Evolutionary conservation across 331 rosid species (phyloP), one percentile per base, ranked within the genome.

Genomic region (Spiraea crenata): DNA sequence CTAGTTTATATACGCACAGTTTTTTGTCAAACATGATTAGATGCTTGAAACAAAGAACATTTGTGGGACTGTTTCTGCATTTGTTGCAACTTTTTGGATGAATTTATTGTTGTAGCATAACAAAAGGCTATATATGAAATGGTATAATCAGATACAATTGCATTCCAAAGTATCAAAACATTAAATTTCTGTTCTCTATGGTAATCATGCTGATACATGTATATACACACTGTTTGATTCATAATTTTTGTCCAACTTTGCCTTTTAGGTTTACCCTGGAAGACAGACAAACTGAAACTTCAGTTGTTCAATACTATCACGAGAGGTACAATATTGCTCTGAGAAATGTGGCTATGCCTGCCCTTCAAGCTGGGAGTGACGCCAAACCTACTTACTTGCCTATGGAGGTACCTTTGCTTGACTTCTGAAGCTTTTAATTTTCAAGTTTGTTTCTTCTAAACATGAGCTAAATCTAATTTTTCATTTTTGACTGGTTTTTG

Each of bases 331-430:
- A 38, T 12, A 59, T 83, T 57, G 16, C 0, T 0, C 82, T 89
- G 0, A 37, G 50, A 50, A 12, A 8, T 63, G 34, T 40, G 41
- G 14, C 3, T 49, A 78, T 90, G 71, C 96, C 95, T 55, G 99
- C 99, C 5, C 58, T 95, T 7, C 86, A 83, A 77, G 78, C 91
- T 48, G 98, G 98, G 15, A 85, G 71, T 57, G 85, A 87, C 50
- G 6, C 80, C 0, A 92, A 69, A 10, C 96, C 92, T 7, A 38
- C 16, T 15, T 90, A 70, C 76, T 64, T 92, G 54, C 98, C 98
- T 0, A 82, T 92, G 87, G 98, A 92, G 96, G 98, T 92, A 40
- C 60, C 7, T 37, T 69, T 64, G 31, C 67, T 44, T 2, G 54
- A 47, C 44, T 2, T 59, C 10, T 4, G 10, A 13, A 13, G 9